Base-by-base conservation (phyloP, 2,329 filamentous ascomycete genomes). In the Penicillium corylophilum region DNA sequence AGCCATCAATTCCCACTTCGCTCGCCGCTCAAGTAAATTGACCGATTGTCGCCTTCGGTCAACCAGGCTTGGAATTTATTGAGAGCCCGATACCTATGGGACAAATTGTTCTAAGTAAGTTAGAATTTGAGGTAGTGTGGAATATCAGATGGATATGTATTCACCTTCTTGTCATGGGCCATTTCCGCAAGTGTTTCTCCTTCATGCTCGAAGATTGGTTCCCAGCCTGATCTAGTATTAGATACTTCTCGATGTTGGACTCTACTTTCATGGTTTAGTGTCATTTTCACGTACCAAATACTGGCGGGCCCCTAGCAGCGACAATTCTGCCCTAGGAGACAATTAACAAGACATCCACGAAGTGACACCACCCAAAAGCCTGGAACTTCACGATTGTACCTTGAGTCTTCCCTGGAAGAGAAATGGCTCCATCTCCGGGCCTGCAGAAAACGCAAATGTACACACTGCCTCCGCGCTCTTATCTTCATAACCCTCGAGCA, bases 171-270 rank as follows among this genome's bases (percentile, higher is more conserved):
- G 72, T 86, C 74, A 54, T 82, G 88, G 47, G 87, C 85, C 91
- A 96, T 95, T 74, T 96, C 91, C 26, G 91, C 91, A 64, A 93
- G 81, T 77, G 91, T 96, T 74, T 89, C 77, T 26, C 90, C 89
- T 54, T 91, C 80, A 61, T 90, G 89, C 73, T 96, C 90, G 64
- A 96, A 96, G 57, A 92, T 86, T 3, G 91, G 83, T 68, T 96
- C 91, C 91, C 91, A 95, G 45, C 90, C 89, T 92, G 18, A 10
- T 29, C 10, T 24, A 29, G 24, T n/a, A 41, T 57, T 22, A 55
- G 46, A 15, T n/a, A 16, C 23, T 22, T 20, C 13, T 12, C 18
- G 22, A 15, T 35, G 5, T 10, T 23, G 15, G 33, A 9, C 13
- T 36, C 33, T 16, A 15, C 2, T 6, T 12, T 29, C 26, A 29